Base-by-base conservation (phyloP, 2,329 filamentous ascomycete genomes). In the Endoconidiophora laricicola region DNA sequence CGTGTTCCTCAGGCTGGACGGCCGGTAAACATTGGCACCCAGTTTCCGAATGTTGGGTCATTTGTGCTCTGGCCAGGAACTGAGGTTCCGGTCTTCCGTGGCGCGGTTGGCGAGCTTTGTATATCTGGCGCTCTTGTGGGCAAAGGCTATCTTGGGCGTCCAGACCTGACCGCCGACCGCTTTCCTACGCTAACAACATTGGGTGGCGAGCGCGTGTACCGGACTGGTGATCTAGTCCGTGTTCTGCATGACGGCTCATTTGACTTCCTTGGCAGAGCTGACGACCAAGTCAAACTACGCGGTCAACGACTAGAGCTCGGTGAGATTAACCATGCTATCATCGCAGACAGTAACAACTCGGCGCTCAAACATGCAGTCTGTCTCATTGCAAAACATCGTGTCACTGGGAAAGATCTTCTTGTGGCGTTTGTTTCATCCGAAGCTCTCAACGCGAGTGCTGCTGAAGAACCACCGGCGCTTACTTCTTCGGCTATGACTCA, bases 221-320 rank as follows among this genome's bases (percentile, higher is more conserved):
- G 87, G 5, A 95, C 90, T 0, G 88, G 88, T 0, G 88, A 96
- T 61, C 70, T 95, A 0, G 88, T 94, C 1, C 74, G 88, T 4
- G 71, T 94, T 14, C 65, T 94, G 6, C 72, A 86, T 48, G 83
- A 95, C 60, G 79, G 78, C 1, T 86, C 81, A 41, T 88, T 94
- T 56, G 83, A 90, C 50, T 95, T 95, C 60, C 69, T 93, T 2
- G 88, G 90, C 2, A 77, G 90, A 12, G 83, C 82, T 4, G 90
- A 96, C 60, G 86, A 94, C 50, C 88, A 96, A 63, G 81, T 94
- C 55, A 96, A 96, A 61, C 72, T 95, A 2, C 78, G 90, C 9
- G 88, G 88, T 0, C 88, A 95, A 61, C 73, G 88, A 12, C 72
- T 96, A 1, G 90, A 96, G 59, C 82, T 94, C 54, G 84, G 82